Base-by-base conservation (phyloP, 2,329 filamentous ascomycete genomes). In the Penicillium sp. region DNA sequence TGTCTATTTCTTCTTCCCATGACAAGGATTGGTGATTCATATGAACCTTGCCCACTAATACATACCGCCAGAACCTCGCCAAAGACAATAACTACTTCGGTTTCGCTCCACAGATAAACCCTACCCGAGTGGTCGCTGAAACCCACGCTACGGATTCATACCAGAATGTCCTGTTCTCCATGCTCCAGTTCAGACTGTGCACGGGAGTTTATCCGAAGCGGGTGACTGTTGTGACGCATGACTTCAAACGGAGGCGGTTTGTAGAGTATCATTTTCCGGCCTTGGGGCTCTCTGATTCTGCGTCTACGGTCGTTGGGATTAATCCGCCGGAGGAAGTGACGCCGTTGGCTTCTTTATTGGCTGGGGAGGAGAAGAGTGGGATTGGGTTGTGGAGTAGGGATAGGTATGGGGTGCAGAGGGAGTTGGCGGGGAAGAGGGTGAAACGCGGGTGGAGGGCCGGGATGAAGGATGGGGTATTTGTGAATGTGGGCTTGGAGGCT, bases 71-170 rank as follows among this genome's bases (percentile, higher is more conserved):
- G 69, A 66, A 65, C 33, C 60, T 69, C 19, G 61, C 61, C 13
- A 53, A 51, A 51, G 63, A 67, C 7, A 69, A 66, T 43, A 35
- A 60, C 31, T 64, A 69, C 49, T 75, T 43, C 47, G 0, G 28
- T n/a, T n/a, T n/a, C n/a, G n/a, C n/a, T n/a, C n/a, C n/a, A n/a
- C n/a, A n/a, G n/a, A n/a, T n/a, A n/a, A n/a, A n/a, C n/a, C n/a
- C n/a, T n/a, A n/a, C n/a, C n/a, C n/a, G 72, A 73, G 22, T 88
- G n/a, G 63, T 80, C 0, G 62, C 80, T 2, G 89, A 95, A 63
- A 77, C 83, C 8, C 76, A 79, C 48, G 88, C 90, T 0, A 81
- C 91, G 1, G 90, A 96, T 67, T 91, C 85, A 2, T 91, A 88
- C 62, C 84, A 89, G 64, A 95, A 95, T 64, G 70, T 95, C 4